Evolutionary conservation across 2,329 filamentous ascomycete genomes (phyloP).

Genomic region (Lithohypha guttulata): DNA sequence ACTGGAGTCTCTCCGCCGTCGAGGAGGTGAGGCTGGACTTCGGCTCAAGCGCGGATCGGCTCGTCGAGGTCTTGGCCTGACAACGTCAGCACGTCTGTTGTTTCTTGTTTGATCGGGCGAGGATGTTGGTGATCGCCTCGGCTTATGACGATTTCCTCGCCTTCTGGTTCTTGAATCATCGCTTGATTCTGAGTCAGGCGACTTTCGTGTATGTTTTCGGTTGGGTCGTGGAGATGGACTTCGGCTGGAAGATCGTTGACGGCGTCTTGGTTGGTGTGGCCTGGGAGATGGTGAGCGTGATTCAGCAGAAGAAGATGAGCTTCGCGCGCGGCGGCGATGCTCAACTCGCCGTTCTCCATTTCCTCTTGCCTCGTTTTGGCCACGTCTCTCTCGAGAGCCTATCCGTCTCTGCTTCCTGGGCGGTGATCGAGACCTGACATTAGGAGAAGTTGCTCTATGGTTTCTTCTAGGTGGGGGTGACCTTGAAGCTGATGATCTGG

Average conservation of each 20-base stretch:
- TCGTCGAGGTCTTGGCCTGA: slow-evolving; percentile 33
- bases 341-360: slow-evolving; percentile 23
- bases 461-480: slow-evolving; percentile 21
- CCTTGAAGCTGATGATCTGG: slow-evolving; percentile 24
- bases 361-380: background rate
- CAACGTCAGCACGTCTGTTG: slow-evolving; percentile 40
- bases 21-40: slow-evolving; percentile 27
- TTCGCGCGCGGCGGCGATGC: slow-evolving; percentile 35
- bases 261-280: slow-evolving; percentile 32
- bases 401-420: slow-evolving; percentile 23
- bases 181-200: slow-evolving; percentile 28
- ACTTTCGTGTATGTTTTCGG: slow-evolving; percentile 23
- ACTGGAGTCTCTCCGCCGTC: slow-evolving; percentile 25
- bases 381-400: slow-evolving; percentile 24
- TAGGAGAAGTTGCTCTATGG: slow-evolving; percentile 10
- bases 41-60: slow-evolving; percentile 35
- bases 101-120: slow-evolving; percentile 32
- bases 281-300: slow-evolving; percentile 48
- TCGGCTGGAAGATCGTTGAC: slow-evolving; percentile 31
- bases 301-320: slow-evolving; percentile 37
- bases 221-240: slow-evolving; percentile 28
- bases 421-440: slow-evolving; percentile 10
- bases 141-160: slow-evolving; percentile 25
- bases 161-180: slow-evolving; percentile 26
- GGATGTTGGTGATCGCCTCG: slow-evolving; percentile 36